A percentile compares a stretch with the other conserved stretches of the same genome.
These are phyloP conservation scores for Hamamelis virginiana DNA, from an alignment of 164 flowering plant genomes.

Conservation along the genomic window DNA sequence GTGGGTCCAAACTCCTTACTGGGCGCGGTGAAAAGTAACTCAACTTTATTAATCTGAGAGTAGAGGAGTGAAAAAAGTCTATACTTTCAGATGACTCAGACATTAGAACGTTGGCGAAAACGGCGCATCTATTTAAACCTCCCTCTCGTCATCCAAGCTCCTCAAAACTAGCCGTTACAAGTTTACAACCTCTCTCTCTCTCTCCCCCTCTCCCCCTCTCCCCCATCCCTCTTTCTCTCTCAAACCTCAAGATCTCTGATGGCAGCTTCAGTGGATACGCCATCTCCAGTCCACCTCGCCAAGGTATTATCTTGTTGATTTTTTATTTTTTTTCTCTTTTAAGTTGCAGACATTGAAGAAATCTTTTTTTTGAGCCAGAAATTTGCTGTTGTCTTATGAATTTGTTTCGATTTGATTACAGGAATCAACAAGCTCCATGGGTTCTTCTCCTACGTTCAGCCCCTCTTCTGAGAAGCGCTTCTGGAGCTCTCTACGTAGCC, in stretches of 20 bases:
- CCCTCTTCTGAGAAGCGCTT: conserved; percentile 67
- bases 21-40: too few relatives aligned
- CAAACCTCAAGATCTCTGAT: conserved; percentile 21
- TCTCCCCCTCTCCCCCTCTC: conserved; percentile 11
- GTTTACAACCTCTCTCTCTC: conserved; percentile 19
- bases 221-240: conserved; percentile 18
- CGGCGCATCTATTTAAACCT: conserved; percentile 23
- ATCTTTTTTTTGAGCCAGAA: not conserved
- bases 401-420: conserved; percentile 19
- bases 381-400: not conserved
- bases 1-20: too few relatives aligned
- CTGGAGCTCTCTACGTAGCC: conserved; percentile 66
- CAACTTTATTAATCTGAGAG: too few relatives aligned
- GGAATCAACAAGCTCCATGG: conserved; percentile 33
- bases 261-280: conserved; percentile 55
- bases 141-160: not conserved
- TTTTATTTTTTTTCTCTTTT: not conserved
- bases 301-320: conserved; percentile 43
- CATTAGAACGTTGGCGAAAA: conserved; percentile 27
- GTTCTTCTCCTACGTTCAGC: conserved; percentile 45
- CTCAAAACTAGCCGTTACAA: conserved; percentile 66
- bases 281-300: conserved; percentile 40
- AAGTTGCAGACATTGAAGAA: not conserved
- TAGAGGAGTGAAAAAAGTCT: too few relatives aligned
- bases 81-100: not conserved